Base-by-base conservation (phyloP, 2,329 filamentous ascomycete species). In the Verruconis gallopava region DNA sequence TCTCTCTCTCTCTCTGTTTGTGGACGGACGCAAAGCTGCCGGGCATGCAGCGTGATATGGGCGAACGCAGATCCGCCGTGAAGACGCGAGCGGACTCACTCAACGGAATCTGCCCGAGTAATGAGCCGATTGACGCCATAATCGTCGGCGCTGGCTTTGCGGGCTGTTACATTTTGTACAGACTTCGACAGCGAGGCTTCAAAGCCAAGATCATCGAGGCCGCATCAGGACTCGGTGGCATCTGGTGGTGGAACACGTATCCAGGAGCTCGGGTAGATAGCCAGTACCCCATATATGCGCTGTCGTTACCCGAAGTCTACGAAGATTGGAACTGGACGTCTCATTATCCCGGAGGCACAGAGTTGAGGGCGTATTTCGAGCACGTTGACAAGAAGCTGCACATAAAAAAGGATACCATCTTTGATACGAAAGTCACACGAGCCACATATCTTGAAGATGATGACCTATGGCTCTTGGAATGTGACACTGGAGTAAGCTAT, bases 371-470 rank as follows among this genome's bases (percentile, higher is more conserved):
- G 3, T 79, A 79, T 53, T 36, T 36, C 33, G 15, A 36, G 33
- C 33, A 36, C 17, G 33, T 36, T 6, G 33, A 36, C 15, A 18
- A 36, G 33, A 18, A 12, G 14, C 49, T 75, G 5, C 56, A 65
- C 12, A 57, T 79, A 14, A 72, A 67, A 52, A 76, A 75, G 48
- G 72, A 77, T 45, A 66, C 62, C 20, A 60, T 66, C 1, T 77
- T 77, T 53, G 67, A 75, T 44, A 73, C 70, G 0, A 65, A 69
- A 2, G 73, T 77, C 3, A 57, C 66, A 0, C 61, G 64, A 5
- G 72, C 67, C 5, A 60, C 67, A 2, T 77, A 72, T 39, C 65
- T 75, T 30, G 65, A 64, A 9, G 46, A 49, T 0, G 53, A 57
- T 1, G 64, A 63, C 1, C 67, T 61, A 42, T 77, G 73, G 73